Evolutionary conservation across 139 green algal genomes (phyloP), one percentile per base, ranked within the genome.

Genomic region (Limnomonas spitsbergensis): DNA sequence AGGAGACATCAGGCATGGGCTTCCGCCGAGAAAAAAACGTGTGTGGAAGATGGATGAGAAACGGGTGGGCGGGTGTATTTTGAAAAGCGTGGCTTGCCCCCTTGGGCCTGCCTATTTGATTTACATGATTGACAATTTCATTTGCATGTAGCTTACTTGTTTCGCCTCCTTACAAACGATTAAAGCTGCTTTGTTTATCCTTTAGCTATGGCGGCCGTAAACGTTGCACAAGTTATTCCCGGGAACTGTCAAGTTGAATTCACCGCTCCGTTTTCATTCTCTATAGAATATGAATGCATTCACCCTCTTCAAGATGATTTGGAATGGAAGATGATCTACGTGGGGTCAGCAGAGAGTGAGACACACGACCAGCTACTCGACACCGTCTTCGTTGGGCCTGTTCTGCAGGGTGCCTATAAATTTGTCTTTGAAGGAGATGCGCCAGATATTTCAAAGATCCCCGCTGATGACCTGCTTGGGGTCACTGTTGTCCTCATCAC

Each of bases 251-350:
- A 99, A 75, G 85, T 86, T 2, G 38, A 79, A 1, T 97, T 97
- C 77, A 82, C 70, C 1, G 91, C 93, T 40, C 91, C 92, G 0
- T 85, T 99, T 0, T 88, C 97, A 53, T 96, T 99, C 76, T 93
- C 98, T 66, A 98, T 99, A 24, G 89, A 95, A 79, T 99, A 99
- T 75, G 94, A 98, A 73, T 98, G 94, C 85, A 47, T 97, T 4
- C 84, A 78, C 26, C 67, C 85, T 27, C 80, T 98, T 3, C 34
- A 90, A 36, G 82, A 97, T 9, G 94, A 99, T 77, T 81, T 99
- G 52, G 94, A 98, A 77, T 99, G 95, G 95, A 94, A 94, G 76
- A 80, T 99, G 32, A 93, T 90, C 0, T 99, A 99, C 80, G 94
- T 99, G 2, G 96, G 96, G 2, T 96, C 88, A 20, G 95, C 96